These are phyloP conservation scores for Mrakia hoshinonis DNA, from an alignment of 768 basidiomycete genomes.

Conservation along the genomic window DNA sequence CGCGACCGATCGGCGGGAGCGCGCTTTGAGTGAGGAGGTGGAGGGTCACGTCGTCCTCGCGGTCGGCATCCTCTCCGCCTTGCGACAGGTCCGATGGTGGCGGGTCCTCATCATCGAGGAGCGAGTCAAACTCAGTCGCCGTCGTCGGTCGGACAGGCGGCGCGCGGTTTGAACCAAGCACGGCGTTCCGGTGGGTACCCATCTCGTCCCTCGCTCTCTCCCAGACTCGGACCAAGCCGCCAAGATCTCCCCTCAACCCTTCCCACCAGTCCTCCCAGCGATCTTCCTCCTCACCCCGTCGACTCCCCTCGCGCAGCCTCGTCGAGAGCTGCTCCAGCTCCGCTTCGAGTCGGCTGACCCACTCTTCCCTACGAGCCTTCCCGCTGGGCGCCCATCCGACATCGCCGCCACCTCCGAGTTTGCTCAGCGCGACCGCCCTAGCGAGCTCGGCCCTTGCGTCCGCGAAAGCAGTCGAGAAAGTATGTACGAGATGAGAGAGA, in stretches of 20 bases:
- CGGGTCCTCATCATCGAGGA: background rate
- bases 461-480: background rate
- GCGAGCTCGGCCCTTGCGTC: background rate
- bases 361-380: background rate
- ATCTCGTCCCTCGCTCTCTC: slow-evolving; percentile 18
- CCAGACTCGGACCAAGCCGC: slow-evolving; percentile 19
- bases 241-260: slow-evolving; percentile 21
- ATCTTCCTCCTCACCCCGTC: background rate
- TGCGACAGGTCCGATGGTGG: background rate
- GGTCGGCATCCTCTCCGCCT: background rate
- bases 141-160: background rate
- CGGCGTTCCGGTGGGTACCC: background rate
- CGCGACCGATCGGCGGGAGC: slow-evolving; percentile 17
- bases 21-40: slow-evolving; percentile 4
- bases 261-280: slow-evolving; percentile 22
- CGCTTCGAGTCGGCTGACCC: background rate
- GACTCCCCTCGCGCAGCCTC: background rate
- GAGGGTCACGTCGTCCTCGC: slow-evolving; percentile 25
- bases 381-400: background rate
- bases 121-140: background rate
- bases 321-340: background rate
- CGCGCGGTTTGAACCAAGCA: background rate
- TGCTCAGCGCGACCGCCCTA: background rate
- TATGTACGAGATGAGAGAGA: background rate
- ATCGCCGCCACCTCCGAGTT: background rate